These are phyloP conservation scores for Coemansia nantahalensis DNA, from an alignment of 192 early-diverging fungal species.

Conservation along the genomic window DNA sequence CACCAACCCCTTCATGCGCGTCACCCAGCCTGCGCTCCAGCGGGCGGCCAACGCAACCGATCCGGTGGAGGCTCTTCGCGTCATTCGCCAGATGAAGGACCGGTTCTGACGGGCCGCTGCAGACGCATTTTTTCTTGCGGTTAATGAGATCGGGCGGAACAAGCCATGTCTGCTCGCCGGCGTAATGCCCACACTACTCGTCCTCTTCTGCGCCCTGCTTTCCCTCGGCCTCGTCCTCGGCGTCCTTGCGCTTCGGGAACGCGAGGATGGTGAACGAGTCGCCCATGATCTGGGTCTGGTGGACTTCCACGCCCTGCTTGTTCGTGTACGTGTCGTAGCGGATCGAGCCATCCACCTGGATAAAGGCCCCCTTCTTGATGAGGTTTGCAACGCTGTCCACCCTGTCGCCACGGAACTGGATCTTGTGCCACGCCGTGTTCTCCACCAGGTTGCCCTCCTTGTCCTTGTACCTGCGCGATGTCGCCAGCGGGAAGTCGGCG, in stretches of 20 bases:
- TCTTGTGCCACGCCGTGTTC: slow-evolving; percentile 67
- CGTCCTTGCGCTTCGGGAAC: slow-evolving; percentile 38
- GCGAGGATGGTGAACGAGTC: slow-evolving; percentile 20
- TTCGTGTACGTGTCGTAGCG: slow-evolving; percentile 62
- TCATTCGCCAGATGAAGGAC: slow-evolving; percentile 80
- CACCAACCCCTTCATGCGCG: slow-evolving; percentile 90
- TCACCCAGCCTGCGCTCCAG: slow-evolving; percentile 62
- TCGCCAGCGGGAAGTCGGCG: slow-evolving; percentile 63
- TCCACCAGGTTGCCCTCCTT: slow-evolving; percentile 64
- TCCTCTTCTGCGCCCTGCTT: not conserved
- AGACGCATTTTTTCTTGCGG: too few relatives aligned
- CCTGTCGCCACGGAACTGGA: slow-evolving; percentile 45
- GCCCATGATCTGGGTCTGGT: slow-evolving; percentile 40
- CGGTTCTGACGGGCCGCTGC: slow-evolving; percentile 44
- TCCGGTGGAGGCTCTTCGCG: slow-evolving; percentile 73
- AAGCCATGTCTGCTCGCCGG: too few relatives aligned
- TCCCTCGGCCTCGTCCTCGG: slow-evolving; percentile 9
- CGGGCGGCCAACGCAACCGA: slow-evolving; percentile 57
- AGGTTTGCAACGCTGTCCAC: slow-evolving; percentile 14
- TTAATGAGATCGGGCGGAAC: too few relatives aligned
- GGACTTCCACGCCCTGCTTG: slow-evolving; percentile 59
- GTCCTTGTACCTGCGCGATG: slow-evolving; percentile 60
- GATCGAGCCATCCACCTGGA: slow-evolving; percentile 63
- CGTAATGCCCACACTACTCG: not conserved
- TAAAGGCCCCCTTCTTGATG: slow-evolving; percentile 62